Base-by-base conservation (phyloP, 495 filamentous ascomycete genomes). In the Penicillium cataractarum region DNA sequence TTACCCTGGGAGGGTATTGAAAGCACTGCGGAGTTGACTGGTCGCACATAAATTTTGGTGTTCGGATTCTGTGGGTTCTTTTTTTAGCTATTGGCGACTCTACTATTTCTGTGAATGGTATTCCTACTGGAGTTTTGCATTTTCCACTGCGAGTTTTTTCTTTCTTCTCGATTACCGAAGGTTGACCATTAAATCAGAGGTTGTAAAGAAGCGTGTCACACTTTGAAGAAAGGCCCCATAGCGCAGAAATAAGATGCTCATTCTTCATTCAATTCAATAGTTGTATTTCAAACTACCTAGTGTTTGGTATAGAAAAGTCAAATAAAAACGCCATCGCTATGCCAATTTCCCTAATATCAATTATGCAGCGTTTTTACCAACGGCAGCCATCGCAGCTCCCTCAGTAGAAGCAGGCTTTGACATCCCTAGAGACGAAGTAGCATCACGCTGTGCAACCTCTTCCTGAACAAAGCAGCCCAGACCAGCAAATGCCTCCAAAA, bases 401-500 rank as follows among this genome's bases (percentile, higher is more conserved):
- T 69, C 67, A 21, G 76, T 77, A 22, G 71, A 69, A 29, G 68
- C 62, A 46, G 70, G 57, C 22, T 67, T 70, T 32, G 70, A 60
- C 13, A 26, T 24, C 22, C 62, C 62, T 15, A 58, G 27, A 33
- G 67, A 46, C 52, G 59, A 60, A 27, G 68, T 37, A 57, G 62
- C 60, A 54, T 84, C 77, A 35, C 78, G 65, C 63, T 78, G 70
- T 5, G 79, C 64, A 59, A 91, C 80, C 71, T 97, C 93, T 26
- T 97, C 93, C 39, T 85, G 90, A 29, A 92, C 71, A 66, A 97
- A 90, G 48, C 92, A 89, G 1, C 90, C 93, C 64, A 99, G 73
- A 0, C 95, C 95, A 0, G 90, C 86, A 76, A 97, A 99, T 0
- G 94, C 93, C 70, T 97, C 93, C 66, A 91, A 86, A 76, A 97